Evolutionary conservation across 2,329 filamentous ascomycete species (phyloP), one percentile per base, ranked within the genome.

Genomic region (Alternaria consortialis): DNA sequence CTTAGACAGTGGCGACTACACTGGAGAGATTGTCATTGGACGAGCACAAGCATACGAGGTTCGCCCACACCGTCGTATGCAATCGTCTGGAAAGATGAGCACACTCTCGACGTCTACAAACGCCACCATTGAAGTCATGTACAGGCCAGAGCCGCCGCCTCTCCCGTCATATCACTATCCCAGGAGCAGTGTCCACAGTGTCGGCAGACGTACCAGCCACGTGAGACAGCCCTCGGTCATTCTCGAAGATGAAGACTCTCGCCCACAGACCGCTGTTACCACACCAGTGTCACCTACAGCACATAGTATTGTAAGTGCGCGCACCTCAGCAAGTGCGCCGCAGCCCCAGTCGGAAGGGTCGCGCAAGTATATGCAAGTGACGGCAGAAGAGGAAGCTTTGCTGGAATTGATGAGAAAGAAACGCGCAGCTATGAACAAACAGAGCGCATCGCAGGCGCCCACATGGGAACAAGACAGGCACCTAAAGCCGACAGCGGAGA

Each of bases 401-500:
- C 64, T 84, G 36, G 82, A 84, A 56, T 73, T 84, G 71, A 83
- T 84, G 81, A 80, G 83, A 7, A 77, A 79, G 58, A 84, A 84
- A 66, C 78, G 82, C 44, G 81, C 81, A 11, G 79, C 77, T 7
- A 83, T 83, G 81, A 76, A 76, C 27, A 79, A 81, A 64, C 54
- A 57, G 13, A 77, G 72, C 50, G 78, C 77, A 58, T 67, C 75
- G 1, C 76, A 81, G 61, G 79, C 76, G 36, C 67, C 75, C 23
- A 75, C 75, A 13, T 58, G 79, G 6, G 77, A 81, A 60, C 67
- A 78, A 36, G 70, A 71, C 36, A 63, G 66, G 37, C 65, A 62
- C 60, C 68, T 69, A 34, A 67, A 56, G 25, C 63, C 66, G 13
- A 59, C 69, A 8, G 58, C 65, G 5, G 64, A 70, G 42, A 51